Base-by-base conservation (phyloP, 2,329 filamentous ascomycete genomes). In the Ophiosphaerella herpotricha region DNA sequence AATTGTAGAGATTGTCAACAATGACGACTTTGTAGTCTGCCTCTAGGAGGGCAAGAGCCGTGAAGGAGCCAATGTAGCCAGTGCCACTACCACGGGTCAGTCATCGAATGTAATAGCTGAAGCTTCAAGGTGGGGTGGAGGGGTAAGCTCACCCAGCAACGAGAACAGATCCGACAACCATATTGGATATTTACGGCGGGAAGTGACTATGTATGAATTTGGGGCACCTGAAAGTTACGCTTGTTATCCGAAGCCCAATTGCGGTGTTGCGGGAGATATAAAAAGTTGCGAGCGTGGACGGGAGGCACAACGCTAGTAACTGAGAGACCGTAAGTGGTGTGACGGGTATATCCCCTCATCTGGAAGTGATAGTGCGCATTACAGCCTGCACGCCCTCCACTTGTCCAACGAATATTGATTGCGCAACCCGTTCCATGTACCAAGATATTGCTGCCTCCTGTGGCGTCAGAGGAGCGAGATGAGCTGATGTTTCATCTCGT, bases 61-160 rank as follows among this genome's bases (percentile, higher is more conserved):
- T 99, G 82, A 97, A 97, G 43, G 93, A 97, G 74, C 94, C 94
- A 77, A 99, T 99, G 82, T 99, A 99, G 80, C 94, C 94, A 60
- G 92, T 96, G 71, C 94, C 94, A 83, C 94, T 97, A 60, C 48
- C 12, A 18, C 21, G 34, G 21, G 11, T 40, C 38, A 40, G 38
- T 40, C 38, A 7, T 29, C 26, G 26, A 29, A 29, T 3, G 26
- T 29, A 8, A 29, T 29, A 29, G 26, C 33, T 35, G 46, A 37
- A 39, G 39, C 40, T 39, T 29, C 39, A 38, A 37, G 64, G 62
- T 61, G 64, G 57, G 64, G 60, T 60, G 52, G 60, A 59, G 67
- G 66, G 52, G 65, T 49, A 33, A 18, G 50, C 73, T 80, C 86
- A 96, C 92, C 92, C 92, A 68, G 92, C 92, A 73, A 97, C 86